Evolutionary conservation across 1,139 yeast genomes (phyloP).

Genomic region (Yamadazyma diospyri): DNA sequence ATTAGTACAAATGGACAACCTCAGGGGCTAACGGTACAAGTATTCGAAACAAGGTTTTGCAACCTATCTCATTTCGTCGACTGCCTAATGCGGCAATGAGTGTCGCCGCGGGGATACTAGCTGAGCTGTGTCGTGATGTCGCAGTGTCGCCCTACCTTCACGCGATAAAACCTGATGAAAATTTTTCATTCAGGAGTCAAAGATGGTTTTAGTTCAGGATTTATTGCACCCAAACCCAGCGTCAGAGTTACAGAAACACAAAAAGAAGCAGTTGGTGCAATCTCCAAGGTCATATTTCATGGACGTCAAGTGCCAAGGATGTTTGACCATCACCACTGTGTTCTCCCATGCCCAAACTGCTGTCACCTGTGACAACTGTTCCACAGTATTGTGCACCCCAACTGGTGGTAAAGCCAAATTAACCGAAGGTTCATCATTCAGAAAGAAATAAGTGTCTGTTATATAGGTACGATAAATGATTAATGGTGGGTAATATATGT

Average conservation of each 20-base stretch:
- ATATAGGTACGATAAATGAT: conserved; percentile 1
- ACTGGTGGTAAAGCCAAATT: conserved; percentile 99
- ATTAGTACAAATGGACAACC: no score
- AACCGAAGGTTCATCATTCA: conserved; percentile 99
- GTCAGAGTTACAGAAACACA: conserved; percentile 95
- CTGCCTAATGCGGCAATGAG: background rate
- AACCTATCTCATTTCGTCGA: conserved; percentile 1
- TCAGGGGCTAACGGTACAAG: no score
- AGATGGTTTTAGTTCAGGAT: conserved; percentile 91
- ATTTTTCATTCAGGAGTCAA: conserved; percentile 3
- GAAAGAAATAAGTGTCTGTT: conserved; percentile 72
- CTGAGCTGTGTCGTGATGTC: no score
- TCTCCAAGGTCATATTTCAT: conserved; percentile 98
- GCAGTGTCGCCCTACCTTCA: no score
- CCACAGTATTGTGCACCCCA: conserved; percentile 97
- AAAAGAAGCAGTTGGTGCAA: conserved; percentile 96
- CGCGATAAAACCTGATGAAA: no score
- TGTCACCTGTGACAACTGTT: conserved; percentile 97
- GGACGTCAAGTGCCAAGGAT: conserved; percentile 99
- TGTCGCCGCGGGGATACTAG: no score
- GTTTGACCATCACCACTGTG: conserved; percentile 97
- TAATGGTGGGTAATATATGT: conserved; percentile 5
- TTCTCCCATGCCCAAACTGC: conserved; percentile 99
- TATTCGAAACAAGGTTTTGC: no score
- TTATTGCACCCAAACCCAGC: conserved; percentile 96